Conservation (phyloP, 1,284 basidiomycete species). For the Pascua guehoae region DNA sequence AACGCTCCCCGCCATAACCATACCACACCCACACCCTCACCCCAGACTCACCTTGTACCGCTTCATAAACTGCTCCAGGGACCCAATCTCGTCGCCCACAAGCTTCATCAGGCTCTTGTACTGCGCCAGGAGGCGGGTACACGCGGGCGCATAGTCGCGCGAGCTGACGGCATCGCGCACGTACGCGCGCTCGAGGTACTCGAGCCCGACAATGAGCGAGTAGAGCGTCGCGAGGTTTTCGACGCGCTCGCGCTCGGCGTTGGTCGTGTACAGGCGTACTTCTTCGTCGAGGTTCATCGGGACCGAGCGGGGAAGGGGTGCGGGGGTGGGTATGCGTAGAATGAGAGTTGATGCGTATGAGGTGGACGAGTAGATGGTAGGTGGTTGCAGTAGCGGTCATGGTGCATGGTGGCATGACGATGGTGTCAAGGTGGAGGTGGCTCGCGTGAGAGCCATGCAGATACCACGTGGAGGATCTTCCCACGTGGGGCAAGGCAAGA, state of each 20-base stretch:
- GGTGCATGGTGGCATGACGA: background rate
- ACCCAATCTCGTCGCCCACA: conserved; percentile 75
- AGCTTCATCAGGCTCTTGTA: conserved; percentile 97
- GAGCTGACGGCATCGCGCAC: conserved; percentile 87
- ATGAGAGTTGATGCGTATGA: background rate
- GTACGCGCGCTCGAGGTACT: conserved; percentile 93
- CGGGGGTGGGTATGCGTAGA: too few species aligned
- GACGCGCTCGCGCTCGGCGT: conserved; percentile 83
- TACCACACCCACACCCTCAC: too few species aligned
- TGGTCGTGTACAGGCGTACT: conserved; percentile 80
- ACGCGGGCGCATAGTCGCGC: conserved; percentile 93
- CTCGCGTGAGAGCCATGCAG: background rate
- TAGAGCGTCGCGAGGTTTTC: conserved; percentile 87
- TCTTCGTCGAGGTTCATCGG: conserved; percentile 72
- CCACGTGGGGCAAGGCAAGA: too few species aligned
- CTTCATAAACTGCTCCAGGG: conserved; percentile 85
- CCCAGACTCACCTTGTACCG: conserved; percentile 67
- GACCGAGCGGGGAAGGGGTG: background rate
- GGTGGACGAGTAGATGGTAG: background rate
- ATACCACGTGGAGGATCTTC: too few species aligned
- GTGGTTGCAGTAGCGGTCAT: background rate
- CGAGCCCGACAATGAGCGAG: conserved; percentile 83
- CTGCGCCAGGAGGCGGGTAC: conserved; percentile 84
- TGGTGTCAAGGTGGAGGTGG: background rate
- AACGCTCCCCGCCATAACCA: too few species aligned